phyloP scores from a whole-genome alignment of 331 rosid genomes.

The Acacia pycnantha region DNA sequence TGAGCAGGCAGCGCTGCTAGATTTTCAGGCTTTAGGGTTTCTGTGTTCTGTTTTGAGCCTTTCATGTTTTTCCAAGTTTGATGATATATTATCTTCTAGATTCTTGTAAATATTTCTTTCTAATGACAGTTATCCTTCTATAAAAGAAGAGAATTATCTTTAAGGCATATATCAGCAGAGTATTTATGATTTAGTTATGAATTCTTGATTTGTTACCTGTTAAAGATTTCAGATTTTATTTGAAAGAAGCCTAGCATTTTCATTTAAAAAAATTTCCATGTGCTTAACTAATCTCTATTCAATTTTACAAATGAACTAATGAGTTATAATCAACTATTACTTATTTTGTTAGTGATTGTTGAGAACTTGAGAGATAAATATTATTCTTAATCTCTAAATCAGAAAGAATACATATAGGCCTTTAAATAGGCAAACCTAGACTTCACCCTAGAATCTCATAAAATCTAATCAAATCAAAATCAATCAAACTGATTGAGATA shows the following conservation, averaged over 20 bases:
- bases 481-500: too few relatives aligned
- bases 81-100: neutral
- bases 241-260: slow-evolving; percentile 2
- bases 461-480: too few relatives aligned
- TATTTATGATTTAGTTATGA: slow-evolving; percentile 14
- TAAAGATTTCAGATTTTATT: slow-evolving; percentile 1
- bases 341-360: slow-evolving; percentile 22
- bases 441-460: too few relatives aligned
- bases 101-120: neutral
- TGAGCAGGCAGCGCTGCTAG: neutral
- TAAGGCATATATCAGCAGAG: neutral
- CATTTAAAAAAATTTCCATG: neutral
- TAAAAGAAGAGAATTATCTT: slow-evolving; percentile 9
- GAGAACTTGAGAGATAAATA: too few relatives aligned
- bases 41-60: neutral
- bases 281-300: slow-evolving; percentile 12
- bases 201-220: slow-evolving; percentile 15
- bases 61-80: neutral
- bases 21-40: neutral
- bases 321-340: slow-evolving; percentile 7
- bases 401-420: too few relatives aligned
- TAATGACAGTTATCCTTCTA: neutral
- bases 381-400: too few relatives aligned
- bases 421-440: too few relatives aligned
- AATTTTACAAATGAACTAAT: neutral